These are phyloP conservation scores for Stropharia rugosoannulata DNA, from an alignment of 768 basidiomycete genomes.

Conservation along the genomic window DNA sequence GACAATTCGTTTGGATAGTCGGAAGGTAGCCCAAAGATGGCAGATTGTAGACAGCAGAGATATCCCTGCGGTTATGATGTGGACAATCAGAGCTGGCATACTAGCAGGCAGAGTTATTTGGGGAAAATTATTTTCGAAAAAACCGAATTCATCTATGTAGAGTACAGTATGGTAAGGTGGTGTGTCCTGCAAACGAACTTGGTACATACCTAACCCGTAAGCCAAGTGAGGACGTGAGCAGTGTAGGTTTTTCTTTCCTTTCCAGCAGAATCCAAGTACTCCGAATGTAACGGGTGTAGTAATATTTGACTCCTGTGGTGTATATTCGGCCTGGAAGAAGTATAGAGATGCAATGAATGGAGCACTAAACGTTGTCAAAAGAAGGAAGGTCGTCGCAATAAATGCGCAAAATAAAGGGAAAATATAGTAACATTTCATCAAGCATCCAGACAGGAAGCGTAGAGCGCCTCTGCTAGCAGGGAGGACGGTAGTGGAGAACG, in stretches of 20 bases:
- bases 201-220: constrained; percentile 4
- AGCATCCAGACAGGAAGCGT: background rate
- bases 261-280: constrained; percentile 8
- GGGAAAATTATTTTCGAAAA: background rate
- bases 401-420: constrained; percentile 1
- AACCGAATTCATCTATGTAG: background rate
- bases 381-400: constrained; percentile 5
- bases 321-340: constrained; percentile 3
- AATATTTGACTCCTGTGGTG: background rate
- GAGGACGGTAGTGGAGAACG: background rate
- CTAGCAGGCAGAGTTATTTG: background rate
- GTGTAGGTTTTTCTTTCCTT: background rate
- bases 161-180: background rate
- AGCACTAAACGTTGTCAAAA: constrained; percentile 4
- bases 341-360: constrained; percentile 7
- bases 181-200: background rate
- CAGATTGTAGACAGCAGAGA: background rate
- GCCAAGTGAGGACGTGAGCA: constrained; percentile 6
- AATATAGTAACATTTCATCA: background rate
- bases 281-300: constrained; percentile 5
- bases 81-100: background rate
- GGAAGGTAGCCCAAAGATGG: background rate
- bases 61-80: background rate
- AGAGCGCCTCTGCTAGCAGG: background rate
- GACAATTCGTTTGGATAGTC: background rate